Conservation (phyloP, 1,284 basidiomycete species). For the Omphalotus olearius region DNA sequence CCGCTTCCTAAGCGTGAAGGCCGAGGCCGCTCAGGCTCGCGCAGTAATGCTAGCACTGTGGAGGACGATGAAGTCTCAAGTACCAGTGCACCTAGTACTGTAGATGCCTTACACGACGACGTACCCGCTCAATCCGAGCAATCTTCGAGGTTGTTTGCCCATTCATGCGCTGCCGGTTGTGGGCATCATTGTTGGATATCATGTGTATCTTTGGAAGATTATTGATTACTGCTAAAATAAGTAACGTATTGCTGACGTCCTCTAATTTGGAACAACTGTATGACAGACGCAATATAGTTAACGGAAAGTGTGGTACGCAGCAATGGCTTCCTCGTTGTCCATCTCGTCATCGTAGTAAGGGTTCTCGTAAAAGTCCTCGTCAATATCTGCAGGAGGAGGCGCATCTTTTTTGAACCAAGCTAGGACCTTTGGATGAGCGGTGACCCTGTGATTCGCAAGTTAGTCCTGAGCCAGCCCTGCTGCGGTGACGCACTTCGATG, state of each 20-base stretch:
- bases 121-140: background rate
- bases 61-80: conserved; percentile 6
- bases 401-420: conserved; percentile 26
- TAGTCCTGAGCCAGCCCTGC: background rate
- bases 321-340: conserved; percentile 24
- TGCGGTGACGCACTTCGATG: conserved; percentile 54
- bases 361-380: conserved; percentile 5
- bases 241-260: background rate
- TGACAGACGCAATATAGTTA: background rate
- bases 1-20: conserved; percentile 17
- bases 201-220: conserved; percentile 12
- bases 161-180: conserved; percentile 62
- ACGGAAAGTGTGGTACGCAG: conserved; percentile 19
- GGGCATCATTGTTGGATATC: conserved; percentile 61
- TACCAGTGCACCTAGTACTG: background rate
- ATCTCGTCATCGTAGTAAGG: conserved; percentile 19
- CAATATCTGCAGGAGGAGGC: background rate
- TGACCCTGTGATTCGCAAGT: conserved; percentile 27
- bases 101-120: conserved; percentile 7
- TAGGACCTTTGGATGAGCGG: conserved; percentile 39
- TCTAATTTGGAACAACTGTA: background rate
- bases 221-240: too few relatives aligned
- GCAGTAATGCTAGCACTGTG: conserved; percentile 5
- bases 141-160: conserved; percentile 28
- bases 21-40: conserved; percentile 1